Percentiles rank a stretch among this genome's conserved stretches.
phyloP scores from a whole-genome alignment of 495 filamentous ascomycete genomes.

The Xylaria grammica region DNA sequence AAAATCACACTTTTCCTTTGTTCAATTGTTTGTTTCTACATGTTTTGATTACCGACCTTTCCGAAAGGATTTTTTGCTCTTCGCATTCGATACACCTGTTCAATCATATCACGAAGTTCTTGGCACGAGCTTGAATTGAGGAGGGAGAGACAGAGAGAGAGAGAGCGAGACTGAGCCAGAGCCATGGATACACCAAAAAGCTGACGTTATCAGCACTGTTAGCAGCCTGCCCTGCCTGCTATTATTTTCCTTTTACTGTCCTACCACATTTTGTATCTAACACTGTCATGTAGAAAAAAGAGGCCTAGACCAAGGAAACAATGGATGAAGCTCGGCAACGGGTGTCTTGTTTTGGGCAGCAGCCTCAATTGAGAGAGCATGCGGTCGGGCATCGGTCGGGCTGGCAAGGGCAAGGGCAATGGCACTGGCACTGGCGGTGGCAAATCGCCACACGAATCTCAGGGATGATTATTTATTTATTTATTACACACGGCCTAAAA shows the following conservation, averaged over 20 bases:
- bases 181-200: not conserved
- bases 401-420: not conserved
- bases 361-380: slow-evolving; percentile 1
- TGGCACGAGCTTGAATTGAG: slow-evolving; percentile 1
- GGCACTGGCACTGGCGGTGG: not conserved
- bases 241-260: slow-evolving; percentile 11
- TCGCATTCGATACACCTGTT: slow-evolving; percentile 16
- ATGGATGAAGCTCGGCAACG: slow-evolving; percentile 13
- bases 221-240: not conserved
- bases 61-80: not conserved
- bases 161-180: no score
- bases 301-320: slow-evolving; percentile 17
- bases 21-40: slow-evolving; percentile 4
- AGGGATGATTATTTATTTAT: not conserved
- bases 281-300: slow-evolving; percentile 19
- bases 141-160: not conserved
- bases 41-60: not conserved
- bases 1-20: slow-evolving; percentile 8
- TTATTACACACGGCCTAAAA: slow-evolving; percentile 3
- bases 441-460: slow-evolving; percentile 8
- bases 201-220: slow-evolving; percentile 11
- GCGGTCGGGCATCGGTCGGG: slow-evolving; percentile 17
- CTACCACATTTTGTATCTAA: slow-evolving; percentile 21
- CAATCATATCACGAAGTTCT: slow-evolving; percentile 10
- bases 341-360: slow-evolving; percentile 12